Conservation (phyloP, 768 basidiomycete species). For the Saitozyma sp. region DNA sequence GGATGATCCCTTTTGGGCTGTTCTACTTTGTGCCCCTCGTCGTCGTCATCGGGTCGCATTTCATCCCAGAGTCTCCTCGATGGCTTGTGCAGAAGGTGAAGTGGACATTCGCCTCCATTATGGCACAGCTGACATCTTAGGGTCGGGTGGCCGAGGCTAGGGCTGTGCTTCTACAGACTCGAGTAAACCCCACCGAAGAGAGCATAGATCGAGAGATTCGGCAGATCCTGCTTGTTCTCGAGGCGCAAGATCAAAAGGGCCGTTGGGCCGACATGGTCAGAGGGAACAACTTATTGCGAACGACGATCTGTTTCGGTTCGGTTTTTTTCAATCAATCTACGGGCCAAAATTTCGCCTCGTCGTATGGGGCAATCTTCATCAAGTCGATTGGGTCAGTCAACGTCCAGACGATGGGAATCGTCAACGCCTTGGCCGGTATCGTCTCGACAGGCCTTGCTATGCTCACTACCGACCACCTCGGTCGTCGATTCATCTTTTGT, state of each 20-base stretch:
- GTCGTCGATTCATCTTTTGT: conserved; percentile 3
- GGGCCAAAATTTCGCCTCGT: conserved; percentile 4
- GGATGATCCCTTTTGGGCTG: neutral
- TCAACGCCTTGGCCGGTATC: neutral
- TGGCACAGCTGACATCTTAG: neutral
- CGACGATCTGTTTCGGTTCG: neutral
- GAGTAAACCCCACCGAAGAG: no score
- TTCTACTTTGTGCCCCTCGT: conserved; percentile 1
- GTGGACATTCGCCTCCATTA: conserved; percentile 60
- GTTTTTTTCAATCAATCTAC: conserved; percentile 9
- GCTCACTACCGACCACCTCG: neutral
- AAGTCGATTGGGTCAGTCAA: conserved; percentile 1
- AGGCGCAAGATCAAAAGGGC: neutral
- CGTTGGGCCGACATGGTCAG: neutral
- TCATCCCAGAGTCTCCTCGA: conserved; percentile 8
- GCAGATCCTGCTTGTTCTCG: no score
- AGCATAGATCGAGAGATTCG: no score
- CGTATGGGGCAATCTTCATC: conserved; percentile 5
- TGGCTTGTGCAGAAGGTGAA: conserved; percentile 37
- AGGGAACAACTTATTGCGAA: conserved; percentile 1
- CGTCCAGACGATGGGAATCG: neutral
- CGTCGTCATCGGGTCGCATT: neutral
- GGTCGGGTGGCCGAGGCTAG: neutral
- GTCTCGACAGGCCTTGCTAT: neutral
- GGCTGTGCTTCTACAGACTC: no score